Percentiles rank a stretch among this genome's conserved stretches.
Conservation (phyloP, 1,139 yeast genomes). For the Lizanozyma gosingica region DNA sequence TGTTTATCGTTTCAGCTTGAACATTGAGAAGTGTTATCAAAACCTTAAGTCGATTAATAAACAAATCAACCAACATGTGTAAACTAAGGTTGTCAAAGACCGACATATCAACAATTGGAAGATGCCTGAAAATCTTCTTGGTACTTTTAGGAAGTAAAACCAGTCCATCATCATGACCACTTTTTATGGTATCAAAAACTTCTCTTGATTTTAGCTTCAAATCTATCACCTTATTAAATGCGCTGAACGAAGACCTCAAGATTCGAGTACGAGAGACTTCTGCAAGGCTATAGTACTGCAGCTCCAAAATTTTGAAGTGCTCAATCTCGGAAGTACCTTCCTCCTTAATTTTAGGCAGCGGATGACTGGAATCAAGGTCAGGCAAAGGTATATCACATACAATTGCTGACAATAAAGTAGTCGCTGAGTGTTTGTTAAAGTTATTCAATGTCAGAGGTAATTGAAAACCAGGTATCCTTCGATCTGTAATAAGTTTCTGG, state of each 20-base stretch:
- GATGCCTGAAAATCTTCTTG: conserved; percentile 20
- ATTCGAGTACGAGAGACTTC: conserved; percentile 50
- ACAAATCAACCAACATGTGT: not conserved
- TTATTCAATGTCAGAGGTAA: not conserved
- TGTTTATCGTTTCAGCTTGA: conserved; percentile 50
- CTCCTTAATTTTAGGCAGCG: conserved; percentile 9
- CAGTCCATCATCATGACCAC: conserved; percentile 21
- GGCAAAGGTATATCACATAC: not conserved
- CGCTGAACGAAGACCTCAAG: conserved; percentile 35
- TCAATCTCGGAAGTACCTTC: conserved; percentile 10
- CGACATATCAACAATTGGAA: conserved; percentile 20
- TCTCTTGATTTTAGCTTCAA: conserved; percentile 20
- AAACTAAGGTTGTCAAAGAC: not conserved
- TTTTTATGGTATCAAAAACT: conserved; percentile 5
- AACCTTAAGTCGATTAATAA: conserved; percentile 9
- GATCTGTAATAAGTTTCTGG: conserved; percentile 5
- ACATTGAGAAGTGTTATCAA: conserved; percentile 36
- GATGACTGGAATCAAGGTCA: conserved; percentile 1
- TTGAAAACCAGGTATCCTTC: not conserved
- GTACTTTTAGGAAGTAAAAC: conserved; percentile 26
- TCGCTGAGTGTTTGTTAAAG: not conserved
- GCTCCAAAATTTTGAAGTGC: conserved; percentile 16
- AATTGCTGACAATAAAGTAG: not conserved
- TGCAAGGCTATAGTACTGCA: conserved; percentile 49
- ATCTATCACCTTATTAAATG: conserved; percentile 19